Evolutionary conservation across 257 asterid species (phyloP).

Genomic region (Gentiana straminea): DNA sequence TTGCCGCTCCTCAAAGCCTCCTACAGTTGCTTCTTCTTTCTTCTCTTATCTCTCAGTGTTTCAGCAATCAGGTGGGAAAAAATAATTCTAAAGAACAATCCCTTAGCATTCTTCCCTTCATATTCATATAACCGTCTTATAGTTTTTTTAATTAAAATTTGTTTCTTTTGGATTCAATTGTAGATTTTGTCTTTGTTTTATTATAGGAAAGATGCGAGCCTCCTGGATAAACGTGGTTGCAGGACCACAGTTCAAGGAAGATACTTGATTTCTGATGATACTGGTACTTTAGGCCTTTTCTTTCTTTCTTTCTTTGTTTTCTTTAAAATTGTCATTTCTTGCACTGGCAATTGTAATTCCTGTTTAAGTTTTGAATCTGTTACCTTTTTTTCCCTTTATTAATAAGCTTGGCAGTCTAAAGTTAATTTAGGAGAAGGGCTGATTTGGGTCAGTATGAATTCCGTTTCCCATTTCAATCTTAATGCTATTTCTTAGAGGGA

Average conservation of each 20-base stretch:
- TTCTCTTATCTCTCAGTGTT: slow-evolving; percentile 24
- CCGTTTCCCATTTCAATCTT: too few species aligned
- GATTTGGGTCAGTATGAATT: too few species aligned
- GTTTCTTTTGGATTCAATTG: background rate
- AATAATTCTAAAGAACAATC: background rate
- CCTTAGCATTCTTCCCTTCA: background rate
- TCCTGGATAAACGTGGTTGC: slow-evolving; percentile 34
- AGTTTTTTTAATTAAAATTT: too few species aligned
- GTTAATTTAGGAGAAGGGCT: too few species aligned
- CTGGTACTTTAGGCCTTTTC: slow-evolving; percentile 29
- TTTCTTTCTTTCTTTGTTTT: background rate
- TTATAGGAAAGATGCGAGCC: slow-evolving; percentile 58
- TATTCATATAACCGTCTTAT: background rate
- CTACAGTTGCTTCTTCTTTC: slow-evolving; percentile 1
- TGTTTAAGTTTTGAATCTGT: background rate
- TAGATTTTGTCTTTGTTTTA: background rate
- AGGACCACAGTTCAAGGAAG: slow-evolving; percentile 89
- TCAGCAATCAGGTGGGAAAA: slow-evolving; percentile 41
- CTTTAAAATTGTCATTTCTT: too few species aligned
- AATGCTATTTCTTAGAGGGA: too few species aligned
- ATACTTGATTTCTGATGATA: slow-evolving; percentile 65
- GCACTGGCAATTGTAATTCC: too few species aligned
- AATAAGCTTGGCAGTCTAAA: too few species aligned
- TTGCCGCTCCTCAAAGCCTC: background rate
- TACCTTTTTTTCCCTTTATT: background rate